These are phyloP conservation scores for Metrosideros polymorpha DNA, from an alignment of 441 rosid genomes.

Conservation along the genomic window DNA sequence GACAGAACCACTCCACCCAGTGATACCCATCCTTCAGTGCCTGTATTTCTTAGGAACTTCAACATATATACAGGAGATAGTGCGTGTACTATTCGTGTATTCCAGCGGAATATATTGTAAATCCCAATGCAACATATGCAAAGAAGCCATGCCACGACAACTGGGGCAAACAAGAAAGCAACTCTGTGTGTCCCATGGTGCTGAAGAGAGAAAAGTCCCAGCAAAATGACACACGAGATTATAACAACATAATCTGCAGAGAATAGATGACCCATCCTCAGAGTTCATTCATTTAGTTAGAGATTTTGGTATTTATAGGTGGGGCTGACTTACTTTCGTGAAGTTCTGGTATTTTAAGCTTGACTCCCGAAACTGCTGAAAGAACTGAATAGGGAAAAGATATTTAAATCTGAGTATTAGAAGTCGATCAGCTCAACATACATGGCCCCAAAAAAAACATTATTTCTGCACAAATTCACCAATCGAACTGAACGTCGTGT, in stretches of 20 bases:
- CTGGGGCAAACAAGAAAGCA: constrained; percentile 62
- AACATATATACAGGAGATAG: constrained; percentile 62
- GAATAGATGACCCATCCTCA: background rate
- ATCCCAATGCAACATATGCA: constrained; percentile 55
- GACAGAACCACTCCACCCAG: constrained; percentile 75
- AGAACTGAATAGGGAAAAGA: constrained; percentile 41
- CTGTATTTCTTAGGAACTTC: constrained; percentile 44
- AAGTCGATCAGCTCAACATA: background rate
- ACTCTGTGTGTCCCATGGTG: constrained; percentile 64
- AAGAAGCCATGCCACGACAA: constrained; percentile 61
- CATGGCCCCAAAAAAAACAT: background rate
- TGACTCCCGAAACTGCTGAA: constrained; percentile 76
- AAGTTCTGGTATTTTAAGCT: constrained; percentile 43
- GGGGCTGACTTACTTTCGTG: constrained; percentile 54
- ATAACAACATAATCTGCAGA: constrained; percentile 42
- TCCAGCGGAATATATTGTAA: constrained; percentile 57
- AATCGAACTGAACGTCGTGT: background rate
- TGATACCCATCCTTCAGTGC: constrained; percentile 56
- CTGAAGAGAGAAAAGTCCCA: constrained; percentile 66
- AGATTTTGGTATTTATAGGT: background rate
- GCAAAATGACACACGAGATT: constrained; percentile 51
- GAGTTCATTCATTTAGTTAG: background rate
- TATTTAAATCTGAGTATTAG: background rate
- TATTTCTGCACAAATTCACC: background rate
- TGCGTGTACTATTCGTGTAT: constrained; percentile 36